These are phyloP conservation scores for Boletus reticuloceps DNA, from an alignment of 768 basidiomycete genomes.

Conservation along the genomic window DNA sequence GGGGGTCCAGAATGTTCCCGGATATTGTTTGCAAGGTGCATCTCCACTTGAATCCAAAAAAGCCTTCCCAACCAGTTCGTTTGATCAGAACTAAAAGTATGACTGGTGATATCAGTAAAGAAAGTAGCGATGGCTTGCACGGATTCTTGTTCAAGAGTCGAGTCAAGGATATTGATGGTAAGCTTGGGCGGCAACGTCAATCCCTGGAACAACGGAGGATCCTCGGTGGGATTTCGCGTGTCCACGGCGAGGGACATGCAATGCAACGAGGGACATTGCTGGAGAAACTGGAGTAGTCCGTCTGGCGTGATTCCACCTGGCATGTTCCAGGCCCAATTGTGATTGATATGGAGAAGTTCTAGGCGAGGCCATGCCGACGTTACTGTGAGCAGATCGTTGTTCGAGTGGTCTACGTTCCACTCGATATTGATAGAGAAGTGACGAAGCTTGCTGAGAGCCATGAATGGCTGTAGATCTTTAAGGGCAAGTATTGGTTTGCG, in stretches of 20 bases:
- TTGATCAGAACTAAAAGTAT: not conserved
- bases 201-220: not conserved
- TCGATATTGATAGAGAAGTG: not conserved
- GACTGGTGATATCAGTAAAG: not conserved
- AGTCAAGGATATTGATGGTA: not conserved
- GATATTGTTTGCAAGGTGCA: too few species aligned
- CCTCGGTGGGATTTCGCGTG: not conserved
- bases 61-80: not conserved
- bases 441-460: conserved; percentile 1
- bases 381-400: not conserved
- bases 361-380: conserved; percentile 8
- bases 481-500: not conserved
- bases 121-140: not conserved
- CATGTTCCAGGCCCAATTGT: conserved; percentile 1
- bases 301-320: not conserved
- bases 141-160: not conserved
- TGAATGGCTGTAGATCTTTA: conserved; percentile 1
- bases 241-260: not conserved
- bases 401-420: not conserved
- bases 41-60: not conserved
- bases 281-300: not conserved
- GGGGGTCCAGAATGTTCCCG: too few species aligned
- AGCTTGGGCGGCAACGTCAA: not conserved
- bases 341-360: conserved; percentile 1
- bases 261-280: not conserved